Conservation (phyloP, 176 grass and related monocot species). For the Pharus latifolius region DNA sequence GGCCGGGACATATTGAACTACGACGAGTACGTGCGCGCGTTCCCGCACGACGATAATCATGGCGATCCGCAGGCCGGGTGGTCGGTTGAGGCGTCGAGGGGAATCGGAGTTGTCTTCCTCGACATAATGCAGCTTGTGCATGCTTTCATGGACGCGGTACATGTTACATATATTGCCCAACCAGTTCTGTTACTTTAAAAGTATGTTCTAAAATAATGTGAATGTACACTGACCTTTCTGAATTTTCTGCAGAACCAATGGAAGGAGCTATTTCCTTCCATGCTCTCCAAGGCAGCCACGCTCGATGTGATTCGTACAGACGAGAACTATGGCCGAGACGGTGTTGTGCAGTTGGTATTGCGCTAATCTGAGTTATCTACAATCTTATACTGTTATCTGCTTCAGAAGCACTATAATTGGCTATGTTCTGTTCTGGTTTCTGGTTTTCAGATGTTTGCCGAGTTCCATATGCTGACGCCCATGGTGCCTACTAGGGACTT, state of each 20-base stretch:
- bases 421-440: background rate
- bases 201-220: background rate
- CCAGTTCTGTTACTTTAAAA: no score
- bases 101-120: conserved; percentile 37
- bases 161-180: background rate
- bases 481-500: conserved; percentile 55
- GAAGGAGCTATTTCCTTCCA: conserved; percentile 64
- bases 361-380: background rate
- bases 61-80: conserved; percentile 7
- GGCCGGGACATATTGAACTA: conserved; percentile 63
- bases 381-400: background rate
- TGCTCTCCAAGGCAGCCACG: conserved; percentile 43
- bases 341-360: conserved; percentile 60
- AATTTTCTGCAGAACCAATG: conserved; percentile 44
- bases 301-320: conserved; percentile 28
- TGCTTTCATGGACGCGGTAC: conserved; percentile 69
- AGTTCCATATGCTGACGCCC: conserved; percentile 74
- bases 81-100: conserved; percentile 54
- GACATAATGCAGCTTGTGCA: conserved; percentile 44
- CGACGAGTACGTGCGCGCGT: conserved; percentile 69
- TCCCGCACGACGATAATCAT: conserved; percentile 1
- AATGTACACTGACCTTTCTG: background rate
- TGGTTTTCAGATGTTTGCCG: conserved; percentile 64
- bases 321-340: conserved; percentile 33
- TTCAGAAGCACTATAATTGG: background rate